Base-by-base conservation (phyloP, 2,329 filamentous ascomycete species). In the Cercospora citrullina region DNA sequence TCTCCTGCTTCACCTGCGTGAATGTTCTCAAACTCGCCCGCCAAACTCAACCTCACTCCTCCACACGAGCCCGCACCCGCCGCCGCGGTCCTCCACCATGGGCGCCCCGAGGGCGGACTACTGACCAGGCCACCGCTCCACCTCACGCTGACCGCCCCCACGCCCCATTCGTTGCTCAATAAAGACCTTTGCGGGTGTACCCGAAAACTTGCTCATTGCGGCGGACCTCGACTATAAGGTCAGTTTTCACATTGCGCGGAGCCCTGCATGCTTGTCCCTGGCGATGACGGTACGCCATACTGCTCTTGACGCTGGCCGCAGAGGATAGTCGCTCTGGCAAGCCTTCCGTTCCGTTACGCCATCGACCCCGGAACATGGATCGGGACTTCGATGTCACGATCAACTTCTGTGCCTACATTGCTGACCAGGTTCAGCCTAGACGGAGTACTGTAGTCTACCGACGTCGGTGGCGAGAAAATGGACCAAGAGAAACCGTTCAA, bases 401-500 rank as follows among this genome's bases (percentile, higher is more conserved):
- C 57, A 64, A 60, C 28, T 42, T 39, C 55, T 59, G 55, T 33
- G 57, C 3, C 60, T 23, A 42, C 31, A 57, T 48, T 63, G 68
- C 68, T 69, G 68, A 69, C 68, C 45, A 67, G 48, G 36, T 57
- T 60, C 60, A 51, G 39, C 33, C 48, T 6, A 64, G 48, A n/a
- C 48, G 14, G 26, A 39, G 23, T 53, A 21, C 39, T 12, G 16
- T 51, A 21, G 26, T 23, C 33, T 39, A 64, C 31, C 31, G 31
- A 42, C 30, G 8, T 30, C 30, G 53, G 31, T 59, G 31, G 30
- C 26, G 62, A 64, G 51, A 31, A 58, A 8, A 64, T 64, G 72
- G 75, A 77, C 39, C 69, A 71, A 51, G 75, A 76, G 30, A 77
- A 77, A 64, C 75, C 75, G 31, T 77, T 78, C 75, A 77, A 77